phyloP scores from a whole-genome alignment of 192 early-diverging fungal genomes.

The Pilaira anomala region DNA sequence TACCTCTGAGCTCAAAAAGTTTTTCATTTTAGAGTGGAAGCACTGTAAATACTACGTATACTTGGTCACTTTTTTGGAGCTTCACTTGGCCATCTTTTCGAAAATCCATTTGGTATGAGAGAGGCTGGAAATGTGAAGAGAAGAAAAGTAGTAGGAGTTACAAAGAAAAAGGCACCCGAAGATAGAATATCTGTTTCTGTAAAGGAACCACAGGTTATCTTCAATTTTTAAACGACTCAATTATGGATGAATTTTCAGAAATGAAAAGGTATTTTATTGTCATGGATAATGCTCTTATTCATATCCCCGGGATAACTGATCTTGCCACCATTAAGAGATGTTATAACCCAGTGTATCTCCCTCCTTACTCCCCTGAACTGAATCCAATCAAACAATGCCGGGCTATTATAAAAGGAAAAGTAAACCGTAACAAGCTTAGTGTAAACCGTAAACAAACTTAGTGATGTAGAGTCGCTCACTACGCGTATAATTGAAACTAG shows the following conservation, averaged over 20 bases:
- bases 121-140: too few species aligned
- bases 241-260: conserved; percentile 19
- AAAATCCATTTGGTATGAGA: too few species aligned
- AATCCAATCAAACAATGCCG: conserved; percentile 26
- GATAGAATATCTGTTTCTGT: too few species aligned
- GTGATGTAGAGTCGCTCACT: neutral
- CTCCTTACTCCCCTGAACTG: conserved; percentile 12
- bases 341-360: conserved; percentile 12
- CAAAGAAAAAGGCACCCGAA: too few species aligned
- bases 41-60: too few species aligned
- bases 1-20: too few species aligned
- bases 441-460: too few species aligned
- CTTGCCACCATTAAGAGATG: neutral
- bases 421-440: conserved; percentile 1
- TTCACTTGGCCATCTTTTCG: too few species aligned
- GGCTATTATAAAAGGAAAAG: conserved; percentile 16
- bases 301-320: conserved; percentile 2
- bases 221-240: neutral
- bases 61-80: too few species aligned
- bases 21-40: too few species aligned
- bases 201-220: too few species aligned
- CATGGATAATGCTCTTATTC: conserved; percentile 25
- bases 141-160: too few species aligned
- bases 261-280: conserved; percentile 24
- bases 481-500: conserved; percentile 4